These are phyloP conservation scores for Aspergillus versicolor DNA, from an alignment of 2,329 filamentous ascomycete species.

Conservation along the genomic window DNA sequence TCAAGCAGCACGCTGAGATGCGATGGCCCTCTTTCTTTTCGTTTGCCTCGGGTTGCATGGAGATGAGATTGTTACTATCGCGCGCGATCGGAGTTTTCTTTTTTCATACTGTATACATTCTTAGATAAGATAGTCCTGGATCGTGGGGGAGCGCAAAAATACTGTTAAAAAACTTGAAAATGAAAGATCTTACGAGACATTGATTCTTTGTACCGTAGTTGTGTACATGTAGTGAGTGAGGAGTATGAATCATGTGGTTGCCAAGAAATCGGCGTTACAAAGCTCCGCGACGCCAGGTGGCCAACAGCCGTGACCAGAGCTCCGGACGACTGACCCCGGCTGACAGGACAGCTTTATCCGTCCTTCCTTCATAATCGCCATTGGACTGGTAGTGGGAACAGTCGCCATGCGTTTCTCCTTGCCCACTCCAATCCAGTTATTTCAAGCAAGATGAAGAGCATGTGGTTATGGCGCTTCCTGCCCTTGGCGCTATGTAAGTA, in stretches of 20 bases:
- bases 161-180: conserved; percentile 16
- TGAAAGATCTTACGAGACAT: conserved; percentile 12
- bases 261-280: conserved; percentile 32
- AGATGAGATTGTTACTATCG: conserved; percentile 25
- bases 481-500: conserved; percentile 36
- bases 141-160: conserved; percentile 13
- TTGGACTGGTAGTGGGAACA: conserved; percentile 3
- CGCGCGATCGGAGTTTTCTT: conserved; percentile 22
- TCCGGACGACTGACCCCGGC: conserved; percentile 3
- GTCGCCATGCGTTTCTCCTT: conserved; percentile 38
- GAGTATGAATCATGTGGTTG: background rate
- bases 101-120: conserved; percentile 32
- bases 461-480: conserved; percentile 32
- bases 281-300: conserved; percentile 41
- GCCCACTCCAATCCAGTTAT: conserved; percentile 17
- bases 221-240: background rate
- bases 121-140: conserved; percentile 18
- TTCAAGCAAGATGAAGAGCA: conserved; percentile 35
- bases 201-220: background rate
- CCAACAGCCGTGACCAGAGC: conserved; percentile 20
- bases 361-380: background rate
- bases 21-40: conserved; percentile 7
- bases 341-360: background rate
- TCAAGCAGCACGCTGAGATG: conserved; percentile 6
- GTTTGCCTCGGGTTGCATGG: conserved; percentile 27